A percentile compares a stretch with the other conserved stretches of the same genome.
These are phyloP conservation scores for Xylariales sp. DNA, from an alignment of 2,329 filamentous ascomycete genomes.

Conservation along the genomic window DNA sequence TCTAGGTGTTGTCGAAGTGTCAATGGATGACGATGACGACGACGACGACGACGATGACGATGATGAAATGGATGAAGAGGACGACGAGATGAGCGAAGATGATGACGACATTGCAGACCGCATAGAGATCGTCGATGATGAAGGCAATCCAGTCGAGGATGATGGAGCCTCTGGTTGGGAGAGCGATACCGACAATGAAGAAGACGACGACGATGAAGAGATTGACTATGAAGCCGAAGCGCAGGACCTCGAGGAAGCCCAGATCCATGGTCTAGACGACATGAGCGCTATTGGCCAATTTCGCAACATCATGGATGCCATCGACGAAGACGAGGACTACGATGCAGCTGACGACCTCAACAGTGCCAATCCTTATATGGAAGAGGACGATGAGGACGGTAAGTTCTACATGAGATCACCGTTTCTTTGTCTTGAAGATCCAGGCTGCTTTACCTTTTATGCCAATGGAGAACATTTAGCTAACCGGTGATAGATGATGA, in stretches of 20 bases:
- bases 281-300: conserved; percentile 34
- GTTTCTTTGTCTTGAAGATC: too few relatives aligned
- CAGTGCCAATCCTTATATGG: conserved; percentile 46
- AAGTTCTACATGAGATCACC: too few relatives aligned
- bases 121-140: conserved; percentile 61
- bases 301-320: conserved; percentile 51
- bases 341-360: conserved; percentile 49
- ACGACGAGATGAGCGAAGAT: conserved; percentile 54
- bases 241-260: conserved; percentile 51
- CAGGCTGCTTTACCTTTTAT: too few relatives aligned
- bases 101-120: conserved; percentile 47
- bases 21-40: conserved; percentile 66
- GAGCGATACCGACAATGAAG: conserved; percentile 54
- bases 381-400: conserved; percentile 56
- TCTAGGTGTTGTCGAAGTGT: conserved; percentile 64
- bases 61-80: conserved; percentile 54
- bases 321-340: conserved; percentile 50
- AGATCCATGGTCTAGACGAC: conserved; percentile 42
- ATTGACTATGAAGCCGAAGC: conserved; percentile 49
- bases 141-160: conserved; percentile 54
- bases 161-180: conserved; percentile 59
- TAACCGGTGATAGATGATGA: conserved; percentile 45
- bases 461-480: too few relatives aligned
- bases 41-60: conserved; percentile 54
- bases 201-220: conserved; percentile 49